Percentiles rank a stretch among this genome's conserved stretches.
phyloP scores from a whole-genome alignment of 176 grass and related monocot genomes.

The Bolboschoenus planiculmis region DNA sequence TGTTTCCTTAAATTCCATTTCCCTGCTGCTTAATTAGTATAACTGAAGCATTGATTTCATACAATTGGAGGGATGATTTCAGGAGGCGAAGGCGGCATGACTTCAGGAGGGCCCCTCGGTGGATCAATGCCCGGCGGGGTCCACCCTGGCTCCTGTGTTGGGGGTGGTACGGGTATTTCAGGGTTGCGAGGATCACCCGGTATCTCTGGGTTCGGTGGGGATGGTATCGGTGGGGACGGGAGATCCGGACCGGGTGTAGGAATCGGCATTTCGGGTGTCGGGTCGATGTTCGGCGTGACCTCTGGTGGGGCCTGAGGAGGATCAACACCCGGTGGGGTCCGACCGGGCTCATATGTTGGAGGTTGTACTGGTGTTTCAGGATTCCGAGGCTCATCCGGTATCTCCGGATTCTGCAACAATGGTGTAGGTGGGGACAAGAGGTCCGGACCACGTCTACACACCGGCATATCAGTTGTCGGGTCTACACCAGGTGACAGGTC shows the following conservation, averaged over 20 bases:
- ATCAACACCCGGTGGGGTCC: slow-evolving; percentile 16
- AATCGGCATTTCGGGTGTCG: slow-evolving; percentile 13
- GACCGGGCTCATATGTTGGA: not conserved
- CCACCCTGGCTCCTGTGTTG: not conserved
- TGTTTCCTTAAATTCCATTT: not conserved
- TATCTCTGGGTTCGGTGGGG: slow-evolving; percentile 46
- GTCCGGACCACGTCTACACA: not conserved
- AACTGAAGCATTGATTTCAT: not conserved
- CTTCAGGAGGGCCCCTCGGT: slow-evolving; percentile 22
- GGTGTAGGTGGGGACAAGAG: slow-evolving; percentile 28
- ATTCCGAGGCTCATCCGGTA: slow-evolving; percentile 33
- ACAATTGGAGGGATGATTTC: slow-evolving; percentile 21
- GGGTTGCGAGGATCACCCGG: slow-evolving; percentile 39
- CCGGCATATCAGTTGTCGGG: slow-evolving; percentile 33
- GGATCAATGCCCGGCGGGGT: slow-evolving; percentile 16
- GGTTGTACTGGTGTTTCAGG: slow-evolving; percentile 33
- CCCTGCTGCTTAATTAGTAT: not conserved
- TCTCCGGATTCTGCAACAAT: slow-evolving; percentile 36
- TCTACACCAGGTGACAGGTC: slow-evolving; percentile 48
- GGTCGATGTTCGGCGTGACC: slow-evolving; percentile 23
- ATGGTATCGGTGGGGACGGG: slow-evolving; percentile 46
- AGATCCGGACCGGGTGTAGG: slow-evolving; percentile 36
- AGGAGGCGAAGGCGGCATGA: slow-evolving; percentile 1
- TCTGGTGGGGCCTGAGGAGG: slow-evolving; percentile 18
- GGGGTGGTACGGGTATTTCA: slow-evolving; percentile 24